These are phyloP conservation scores for Penstemon newberryi DNA, from an alignment of 257 asterid genomes.

Conservation along the genomic window DNA sequence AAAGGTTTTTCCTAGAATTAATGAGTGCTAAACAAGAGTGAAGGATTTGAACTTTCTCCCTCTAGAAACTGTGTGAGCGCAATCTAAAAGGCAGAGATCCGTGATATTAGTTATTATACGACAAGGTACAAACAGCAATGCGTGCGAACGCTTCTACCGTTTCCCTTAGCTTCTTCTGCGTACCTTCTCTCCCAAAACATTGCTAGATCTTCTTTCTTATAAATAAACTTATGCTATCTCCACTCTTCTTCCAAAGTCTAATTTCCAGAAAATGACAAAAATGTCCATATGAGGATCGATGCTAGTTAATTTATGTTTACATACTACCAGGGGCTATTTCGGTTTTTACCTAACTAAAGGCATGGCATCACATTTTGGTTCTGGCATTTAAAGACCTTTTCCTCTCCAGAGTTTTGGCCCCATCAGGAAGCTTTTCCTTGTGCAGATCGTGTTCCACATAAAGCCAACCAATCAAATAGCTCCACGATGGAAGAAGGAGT, in stretches of 20 bases:
- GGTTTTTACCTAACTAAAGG: not conserved
- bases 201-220: not conserved
- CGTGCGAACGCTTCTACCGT: constrained; percentile 15
- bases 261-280: not conserved
- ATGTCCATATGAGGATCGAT: constrained; percentile 11
- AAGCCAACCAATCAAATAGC: not conserved
- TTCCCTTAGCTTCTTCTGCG: constrained; percentile 25
- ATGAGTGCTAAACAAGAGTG: too few relatives aligned
- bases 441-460: not conserved
- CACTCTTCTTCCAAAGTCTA: constrained; percentile 18
- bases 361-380: not conserved
- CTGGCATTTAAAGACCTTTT: not conserved
- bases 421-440: not conserved
- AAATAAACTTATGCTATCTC: not conserved
- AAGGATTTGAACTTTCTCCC: too few relatives aligned
- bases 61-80: not conserved
- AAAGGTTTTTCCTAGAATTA: too few relatives aligned
- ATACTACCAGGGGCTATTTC: not conserved
- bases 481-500: constrained; percentile 4
- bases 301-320: not conserved
- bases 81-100: constrained; percentile 28
- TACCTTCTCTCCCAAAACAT: constrained; percentile 25
- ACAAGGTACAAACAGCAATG: constrained; percentile 33
- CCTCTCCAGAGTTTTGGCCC: not conserved
- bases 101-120: constrained; percentile 11